phyloP scores from a whole-genome alignment of 1,284 basidiomycete species.

The Rhodotorula sp. region DNA sequence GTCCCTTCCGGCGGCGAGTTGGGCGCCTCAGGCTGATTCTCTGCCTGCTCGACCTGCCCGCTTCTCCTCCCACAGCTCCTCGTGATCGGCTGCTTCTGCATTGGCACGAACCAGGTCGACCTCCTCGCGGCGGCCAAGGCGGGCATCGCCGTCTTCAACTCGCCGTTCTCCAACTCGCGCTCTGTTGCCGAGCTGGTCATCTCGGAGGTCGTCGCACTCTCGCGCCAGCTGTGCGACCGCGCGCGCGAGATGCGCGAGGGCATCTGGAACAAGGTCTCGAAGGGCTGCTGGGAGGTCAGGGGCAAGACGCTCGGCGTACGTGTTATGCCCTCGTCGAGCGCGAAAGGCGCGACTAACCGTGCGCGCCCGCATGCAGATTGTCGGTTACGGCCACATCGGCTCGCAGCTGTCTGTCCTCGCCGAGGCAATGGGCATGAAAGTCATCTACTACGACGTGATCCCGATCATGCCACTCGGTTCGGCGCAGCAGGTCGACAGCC shows the following conservation, averaged over 20 bases:
- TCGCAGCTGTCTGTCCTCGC: slow-evolving; percentile 95
- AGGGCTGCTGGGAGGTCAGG: slow-evolving; percentile 96
- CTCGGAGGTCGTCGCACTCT: slow-evolving; percentile 88
- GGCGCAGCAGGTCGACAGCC: slow-evolving; percentile 82
- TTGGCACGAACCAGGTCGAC: slow-evolving; percentile 97
- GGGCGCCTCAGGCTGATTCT: no score
- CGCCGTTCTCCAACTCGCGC: slow-evolving; percentile 98
- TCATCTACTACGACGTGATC: slow-evolving; percentile 92
- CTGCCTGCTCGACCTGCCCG: not conserved
- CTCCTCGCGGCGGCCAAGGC: slow-evolving; percentile 77
- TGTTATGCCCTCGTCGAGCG: not conserved
- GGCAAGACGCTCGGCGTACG: slow-evolving; percentile 85
- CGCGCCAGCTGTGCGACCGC: slow-evolving; percentile 91
- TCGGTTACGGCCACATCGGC: slow-evolving; percentile 99
- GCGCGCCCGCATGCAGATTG: slow-evolving; percentile 58
- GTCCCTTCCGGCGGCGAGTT: slow-evolving; percentile 25
- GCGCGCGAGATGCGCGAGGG: slow-evolving; percentile 83
- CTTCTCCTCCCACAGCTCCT: slow-evolving; percentile 65
- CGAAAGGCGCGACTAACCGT: not conserved
- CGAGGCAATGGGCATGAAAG: slow-evolving; percentile 93
- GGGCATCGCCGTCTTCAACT: slow-evolving; percentile 99
- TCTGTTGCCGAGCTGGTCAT: slow-evolving; percentile 99
- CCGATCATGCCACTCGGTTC: slow-evolving; percentile 98
- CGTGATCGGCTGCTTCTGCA: slow-evolving; percentile 98
- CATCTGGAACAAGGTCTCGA: slow-evolving; percentile 94